These are phyloP conservation scores for Oryza rufipogon DNA, from an alignment of 176 grass and related monocot species.

Conservation along the genomic window DNA sequence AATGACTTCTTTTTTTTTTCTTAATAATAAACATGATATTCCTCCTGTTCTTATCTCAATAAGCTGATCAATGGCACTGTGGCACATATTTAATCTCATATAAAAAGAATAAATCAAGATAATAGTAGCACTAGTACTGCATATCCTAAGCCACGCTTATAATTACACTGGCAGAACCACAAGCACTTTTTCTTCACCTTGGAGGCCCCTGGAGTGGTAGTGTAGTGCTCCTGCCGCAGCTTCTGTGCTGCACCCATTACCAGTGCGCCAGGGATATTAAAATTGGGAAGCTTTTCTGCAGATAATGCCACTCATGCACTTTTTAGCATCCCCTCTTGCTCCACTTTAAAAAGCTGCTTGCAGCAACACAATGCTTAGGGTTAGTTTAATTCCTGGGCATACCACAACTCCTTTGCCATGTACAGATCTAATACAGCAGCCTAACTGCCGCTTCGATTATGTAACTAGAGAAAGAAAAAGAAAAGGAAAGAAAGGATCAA, in stretches of 20 bases:
- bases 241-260: constrained; percentile 47
- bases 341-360: constrained; percentile 63
- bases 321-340: constrained; percentile 67
- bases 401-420: constrained; percentile 44
- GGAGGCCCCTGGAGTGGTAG: constrained; percentile 39
- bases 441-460: constrained; percentile 46
- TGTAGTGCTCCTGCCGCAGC: constrained; percentile 42
- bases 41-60: not conserved
- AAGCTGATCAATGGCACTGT: constrained; percentile 10
- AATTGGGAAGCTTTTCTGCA: constrained; percentile 76
- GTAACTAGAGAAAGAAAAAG: constrained; percentile 53
- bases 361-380: constrained; percentile 28
- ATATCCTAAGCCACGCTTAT: constrained; percentile 7
- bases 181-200: constrained; percentile 37
- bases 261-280: constrained; percentile 55
- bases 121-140: not conserved
- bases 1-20: not conserved
- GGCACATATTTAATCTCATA: not conserved
- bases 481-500: constrained; percentile 50
- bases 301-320: constrained; percentile 91
- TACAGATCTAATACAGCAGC: constrained; percentile 52
- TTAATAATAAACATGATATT: not conserved
- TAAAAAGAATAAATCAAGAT: not conserved
- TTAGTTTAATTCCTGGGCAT: constrained; percentile 40
- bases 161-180: constrained; percentile 30